A percentile compares a stretch with the other conserved stretches of the same genome.
Evolutionary conservation across 2,329 filamentous ascomycete species (phyloP).

Genomic region (Alternaria panax): DNA sequence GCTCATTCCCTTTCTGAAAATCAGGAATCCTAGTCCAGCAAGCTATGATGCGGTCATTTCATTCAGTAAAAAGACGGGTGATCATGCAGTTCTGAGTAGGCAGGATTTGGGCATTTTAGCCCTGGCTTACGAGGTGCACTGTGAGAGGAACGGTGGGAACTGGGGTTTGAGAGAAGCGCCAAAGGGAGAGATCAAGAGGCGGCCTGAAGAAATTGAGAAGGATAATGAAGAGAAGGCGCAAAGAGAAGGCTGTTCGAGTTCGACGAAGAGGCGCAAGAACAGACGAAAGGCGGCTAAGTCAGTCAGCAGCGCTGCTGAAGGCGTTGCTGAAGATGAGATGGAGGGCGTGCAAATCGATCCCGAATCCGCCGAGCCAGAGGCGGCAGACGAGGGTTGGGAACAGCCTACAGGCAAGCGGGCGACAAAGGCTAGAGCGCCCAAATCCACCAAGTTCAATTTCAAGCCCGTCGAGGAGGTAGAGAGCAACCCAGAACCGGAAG

Average conservation of each 20-base stretch:
- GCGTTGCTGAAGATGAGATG: constrained; percentile 2
- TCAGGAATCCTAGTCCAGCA: constrained; percentile 75
- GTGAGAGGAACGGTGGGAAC: constrained; percentile 87
- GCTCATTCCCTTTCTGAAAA: constrained; percentile 81
- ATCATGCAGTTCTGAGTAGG: constrained; percentile 84
- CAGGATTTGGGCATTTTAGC: constrained; percentile 91
- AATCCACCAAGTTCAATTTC: constrained; percentile 17
- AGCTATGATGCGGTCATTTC: constrained; percentile 82
- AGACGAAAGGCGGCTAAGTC: constrained; percentile 8
- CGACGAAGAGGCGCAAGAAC: constrained; percentile 18
- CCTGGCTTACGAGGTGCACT: constrained; percentile 92
- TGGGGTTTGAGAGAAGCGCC: constrained; percentile 83
- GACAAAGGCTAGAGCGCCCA: constrained; percentile 15
- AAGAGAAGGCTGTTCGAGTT: constrained; percentile 13
- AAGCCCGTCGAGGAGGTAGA: constrained; percentile 15
- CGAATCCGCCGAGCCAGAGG: constrained; percentile 5
- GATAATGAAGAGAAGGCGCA: constrained; percentile 26
- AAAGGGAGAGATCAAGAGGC: constrained; percentile 77
- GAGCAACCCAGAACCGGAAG: neutral
- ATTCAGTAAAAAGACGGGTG: constrained; percentile 89
- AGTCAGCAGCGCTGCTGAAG: neutral
- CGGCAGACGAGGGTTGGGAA: constrained; percentile 16
- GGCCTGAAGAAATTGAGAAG: constrained; percentile 24
- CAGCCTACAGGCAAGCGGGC: constrained; percentile 21
- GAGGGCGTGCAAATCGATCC: constrained; percentile 1